Base-by-base conservation (phyloP, 306 rosid species). In the Fagus crenata region DNA sequence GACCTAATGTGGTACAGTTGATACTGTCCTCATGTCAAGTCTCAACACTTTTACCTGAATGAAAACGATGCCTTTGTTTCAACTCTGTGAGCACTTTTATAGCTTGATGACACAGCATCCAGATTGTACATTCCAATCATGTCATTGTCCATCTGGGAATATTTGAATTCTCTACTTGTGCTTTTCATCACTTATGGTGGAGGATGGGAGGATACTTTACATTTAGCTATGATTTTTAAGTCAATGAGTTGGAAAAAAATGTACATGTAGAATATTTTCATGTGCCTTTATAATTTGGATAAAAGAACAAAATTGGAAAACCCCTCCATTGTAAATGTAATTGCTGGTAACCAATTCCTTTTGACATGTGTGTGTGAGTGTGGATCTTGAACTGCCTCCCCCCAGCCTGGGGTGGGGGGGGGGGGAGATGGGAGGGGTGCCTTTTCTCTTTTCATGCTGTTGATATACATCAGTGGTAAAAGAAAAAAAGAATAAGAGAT, bases 1-100 rank as follows among this genome's bases (percentile, higher is more conserved):
- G 75, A 51, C 74, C 14, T 43, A 31, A 58, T 58, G 9, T 58
- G 64, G 6, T 0, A 53, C 41, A 53, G 58, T 49, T 53, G 36
- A 53, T 77, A 74, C 1, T 43, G 35, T 49, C 33, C 59, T 15
- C 75, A 31, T 46, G 28, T 77, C 67, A 56, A 77, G 51, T 39
- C 58, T 53, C 68, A 51, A 69, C 53, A 39, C 68, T 71, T 18
- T 60, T 49, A 64, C 28, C 0, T 49, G n/a, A 74, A 63, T 74
- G 36, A 63, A 53, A n/a, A 31, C 14, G 40, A 46, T 46, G 51
- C 64, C 32, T 69, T 74, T 78, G 60, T 72, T 73, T 78, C 77
- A 54, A 65, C 58, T 61, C 55, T 63, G 13, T 39, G 60, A 69
- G 36, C 18, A 60, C 63, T 67, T 69, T 37, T 68, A 17, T 40